Base-by-base conservation (phyloP, 768 basidiomycete species). In the Rhodosporidiobolus sp. region DNA sequence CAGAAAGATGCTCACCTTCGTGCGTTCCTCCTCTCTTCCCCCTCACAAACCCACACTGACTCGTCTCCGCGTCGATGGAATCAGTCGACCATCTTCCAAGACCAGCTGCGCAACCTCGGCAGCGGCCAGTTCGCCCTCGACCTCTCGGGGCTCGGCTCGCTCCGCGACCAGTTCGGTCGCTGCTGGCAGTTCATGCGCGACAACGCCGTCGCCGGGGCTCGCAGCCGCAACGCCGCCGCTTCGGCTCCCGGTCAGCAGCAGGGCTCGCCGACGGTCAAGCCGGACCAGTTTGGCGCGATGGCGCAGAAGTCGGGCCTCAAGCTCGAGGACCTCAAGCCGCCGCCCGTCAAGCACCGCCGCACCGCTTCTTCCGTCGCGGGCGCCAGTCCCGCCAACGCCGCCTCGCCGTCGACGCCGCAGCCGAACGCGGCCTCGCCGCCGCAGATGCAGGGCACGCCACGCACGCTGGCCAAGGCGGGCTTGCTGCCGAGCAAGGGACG, bases 281-380 rank as follows among this genome's bases (percentile, higher is more conserved):
- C 50, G 19, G 70, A 76, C 12, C 68, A 67, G 45, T 76, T 76
- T 48, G 49, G 53, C 28, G 56, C 66, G 35, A 72, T 67, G 53
- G 70, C 68, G 28, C 63, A 58, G 48, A 70, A 73, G 67, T 73
- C 71, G 43, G 72, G 63, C 4, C 38, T 78, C 2, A 63, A 65
- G 9, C 63, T 76, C 35, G 73, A 78, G 58, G 76, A 77, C 55
- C 67, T 77, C 30, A 73, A 75, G 32, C 77, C 76, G 16, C 77
- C 77, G 7, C 75, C 77, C 19, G 14, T 50, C 24, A 76, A 77
- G 50, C 72, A 76, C 24, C 73, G 76, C 22, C 65, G 76, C 6
- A 71, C 69, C 0, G 63, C 66, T 0, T 72, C 73, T 11, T 43
- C 59, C 22, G 49, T 67, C 34, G 46, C 57, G 3, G 65, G 35